Evolutionary conservation across 148 eudicot genomes (phyloP), one percentile per base, ranked within the genome.

Genomic region (Rheum nobile): DNA sequence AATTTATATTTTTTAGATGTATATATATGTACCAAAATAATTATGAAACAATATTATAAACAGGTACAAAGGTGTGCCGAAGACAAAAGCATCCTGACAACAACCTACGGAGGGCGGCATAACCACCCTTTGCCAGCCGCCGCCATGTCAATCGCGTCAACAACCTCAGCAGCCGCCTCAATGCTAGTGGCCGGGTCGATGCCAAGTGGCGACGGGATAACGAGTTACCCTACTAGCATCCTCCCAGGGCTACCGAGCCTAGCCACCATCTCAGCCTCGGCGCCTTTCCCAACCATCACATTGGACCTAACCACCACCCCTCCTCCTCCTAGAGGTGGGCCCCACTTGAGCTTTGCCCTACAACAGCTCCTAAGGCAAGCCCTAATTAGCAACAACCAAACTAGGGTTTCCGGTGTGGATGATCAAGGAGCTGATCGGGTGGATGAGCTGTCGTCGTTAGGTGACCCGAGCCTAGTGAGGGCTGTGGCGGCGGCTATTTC

Each of bases 221-320:
- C 79, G 43, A 76, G 61, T 44, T 46, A 47, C 79, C 73, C 73
- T n/a, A 39, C 73, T 12, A 75, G 5, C 50, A 48, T 22, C 72
- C 13, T 83, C 10, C 84, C 89, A 1, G 80, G 83, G 63, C 77
- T 78, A 1, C 85, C 84, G 4, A 76, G 77, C 71, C 65, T 85
- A 32, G 86, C 88, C 54, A 79, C 88, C 17, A 85, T 87, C 47
- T 85, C 90, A n/a, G 85, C 90, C 46, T 81, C 90, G 0, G 85
- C 88, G 0, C 86, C 87, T 0, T 84, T 82, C 12, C 87, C 90
- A 0, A 86, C 90, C 11, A 55, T 86, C 12, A 84, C 88, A 68
- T 48, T 87, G 55, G 90, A 87, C 82, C 86, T 85, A 54, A 87
- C 90, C 4, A 54, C 67, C 67, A 76, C 85, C 38, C 71, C 73